Evolutionary conservation across 148 eudicot genomes (phyloP).

Genomic region (Cornus kousa): DNA sequence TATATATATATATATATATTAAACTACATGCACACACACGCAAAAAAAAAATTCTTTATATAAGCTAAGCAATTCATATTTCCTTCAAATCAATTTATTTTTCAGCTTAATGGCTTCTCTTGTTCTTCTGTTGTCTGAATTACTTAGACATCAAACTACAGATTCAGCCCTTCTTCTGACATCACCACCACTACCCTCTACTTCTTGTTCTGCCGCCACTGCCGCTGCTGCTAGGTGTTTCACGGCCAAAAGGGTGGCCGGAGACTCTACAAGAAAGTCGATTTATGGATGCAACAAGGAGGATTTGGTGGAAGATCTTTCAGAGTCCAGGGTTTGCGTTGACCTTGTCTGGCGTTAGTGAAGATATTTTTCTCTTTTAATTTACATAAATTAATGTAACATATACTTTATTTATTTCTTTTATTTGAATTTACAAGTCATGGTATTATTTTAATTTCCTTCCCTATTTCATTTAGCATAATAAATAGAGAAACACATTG

Average conservation of each 20-base stretch:
- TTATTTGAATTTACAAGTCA: not conserved
- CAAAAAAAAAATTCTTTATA: too few relatives aligned
- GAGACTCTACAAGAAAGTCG: not conserved
- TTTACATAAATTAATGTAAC: not conserved
- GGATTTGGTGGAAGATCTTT: constrained; percentile 14
- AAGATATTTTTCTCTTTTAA: not conserved
- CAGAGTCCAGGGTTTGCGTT: constrained; percentile 25
- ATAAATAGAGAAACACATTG: too few relatives aligned
- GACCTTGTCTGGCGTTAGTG: constrained; percentile 29
- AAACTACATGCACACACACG: too few relatives aligned
- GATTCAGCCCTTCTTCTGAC: constrained; percentile 11
- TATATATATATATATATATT: too few relatives aligned
- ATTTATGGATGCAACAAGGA: not conserved
- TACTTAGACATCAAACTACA: constrained; percentile 24
- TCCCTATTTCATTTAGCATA: too few relatives aligned
- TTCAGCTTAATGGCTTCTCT: constrained; percentile 37
- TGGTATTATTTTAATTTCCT: too few relatives aligned
- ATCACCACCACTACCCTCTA: constrained; percentile 1
- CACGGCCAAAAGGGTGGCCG: constrained; percentile 7
- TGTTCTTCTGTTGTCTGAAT: constrained; percentile 39
- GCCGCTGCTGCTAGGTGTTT: not conserved
- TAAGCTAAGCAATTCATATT: not conserved
- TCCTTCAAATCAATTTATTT: not conserved
- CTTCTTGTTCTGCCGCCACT: not conserved
- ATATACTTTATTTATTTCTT: not conserved